Base-by-base conservation (phyloP, 2,329 filamentous ascomycete species). In the Pseudocercospora fuligena region DNA sequence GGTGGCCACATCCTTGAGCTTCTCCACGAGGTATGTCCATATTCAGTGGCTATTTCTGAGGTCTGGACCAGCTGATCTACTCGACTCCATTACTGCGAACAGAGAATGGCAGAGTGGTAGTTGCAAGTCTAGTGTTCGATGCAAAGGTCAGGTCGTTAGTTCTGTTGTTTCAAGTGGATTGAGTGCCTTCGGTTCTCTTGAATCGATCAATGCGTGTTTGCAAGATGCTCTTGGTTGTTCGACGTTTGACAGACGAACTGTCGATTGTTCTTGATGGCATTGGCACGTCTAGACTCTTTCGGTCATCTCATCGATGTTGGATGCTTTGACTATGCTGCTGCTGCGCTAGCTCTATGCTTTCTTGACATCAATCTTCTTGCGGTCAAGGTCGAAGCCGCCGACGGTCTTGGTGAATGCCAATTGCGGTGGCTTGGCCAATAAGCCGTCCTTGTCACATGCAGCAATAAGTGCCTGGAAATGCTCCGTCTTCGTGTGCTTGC, bases 321-420 rank as follows among this genome's bases (percentile, higher is more conserved):
- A 43, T 19, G 40, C 40, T 14, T n/a, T 43, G 33, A 36, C 40
- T 19, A 6, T 43, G 16, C 14, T 43, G 14, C 40, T 19, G 40
- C 40, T 43, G 40, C 40, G 40, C 40, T 43, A 43, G 16, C 16
- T n/a, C 40, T 43, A 43, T 19, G 40, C 40, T 43, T 43, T 43
- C 40, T 43, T 43, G 16, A 43, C 40, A 43, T 43, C 40, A 11
- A 69, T 62, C 61, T 60, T 63, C 68, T 69, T 66, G 14, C 69
- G 64, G 56, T 73, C 71, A 47, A 57, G 59, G 61, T 73, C 71
- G 47, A 66, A 73, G 6, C 71, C 71, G 43, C 66, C 69, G 25
- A 66, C 65, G 16, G 66, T 71, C 60, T 62, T 64, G 43, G 68
- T 73, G 58, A 69, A 63, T 43, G 40, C 40, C 40, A 43, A 19